Base-by-base conservation (phyloP, 257 asterid species). In the Rauvolfia tetraphylla region DNA sequence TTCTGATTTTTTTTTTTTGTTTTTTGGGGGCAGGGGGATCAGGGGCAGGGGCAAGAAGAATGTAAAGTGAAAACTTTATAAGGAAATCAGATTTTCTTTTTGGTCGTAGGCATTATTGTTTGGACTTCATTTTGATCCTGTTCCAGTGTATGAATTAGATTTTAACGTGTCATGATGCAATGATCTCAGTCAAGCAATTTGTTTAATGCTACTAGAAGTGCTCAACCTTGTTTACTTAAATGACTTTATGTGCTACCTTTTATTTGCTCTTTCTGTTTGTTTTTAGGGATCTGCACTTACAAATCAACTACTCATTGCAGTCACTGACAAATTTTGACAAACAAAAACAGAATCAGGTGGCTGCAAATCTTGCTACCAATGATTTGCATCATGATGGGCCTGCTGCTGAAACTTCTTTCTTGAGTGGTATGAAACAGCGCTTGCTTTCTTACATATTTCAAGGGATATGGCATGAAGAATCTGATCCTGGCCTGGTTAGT, bases 381-480 rank as follows among this genome's bases (percentile, higher is more conserved):
- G 91, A 90, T 81, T 73, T 78, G 75, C 90, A 85, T 71, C 83
- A 79, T 74, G 70, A 73, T 66, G 83, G 73, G 53, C 76, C 85
- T 74, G 74, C 68, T 77, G 85, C 76, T 1, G 96, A 85, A 71
- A 88, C 80, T 86, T 76, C 86, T 78, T 93, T 90, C 84, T 73
- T 95, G 85, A 86, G 90, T 75, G 98, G 98, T 72, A 85, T 93
- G 71, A 95, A 95, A 85, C 99, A 95, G 82, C 91, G 97, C 23
- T 81, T 95, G 86, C 98, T 95, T 84, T 93, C 98, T 77, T 92
- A 91, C 81, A 90, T 95, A 85, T 90, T 90, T 84, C 93, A 82
- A 81, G 94, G 96, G 77, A 88, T 93, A 82, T 91, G 99, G 98
- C 88, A 85, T 81, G 98, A 93, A 90, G 98, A 93, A 83, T 88